phyloP scores from a whole-genome alignment of 768 basidiomycete species.

The Porphyrellus cyaneotinctus region DNA sequence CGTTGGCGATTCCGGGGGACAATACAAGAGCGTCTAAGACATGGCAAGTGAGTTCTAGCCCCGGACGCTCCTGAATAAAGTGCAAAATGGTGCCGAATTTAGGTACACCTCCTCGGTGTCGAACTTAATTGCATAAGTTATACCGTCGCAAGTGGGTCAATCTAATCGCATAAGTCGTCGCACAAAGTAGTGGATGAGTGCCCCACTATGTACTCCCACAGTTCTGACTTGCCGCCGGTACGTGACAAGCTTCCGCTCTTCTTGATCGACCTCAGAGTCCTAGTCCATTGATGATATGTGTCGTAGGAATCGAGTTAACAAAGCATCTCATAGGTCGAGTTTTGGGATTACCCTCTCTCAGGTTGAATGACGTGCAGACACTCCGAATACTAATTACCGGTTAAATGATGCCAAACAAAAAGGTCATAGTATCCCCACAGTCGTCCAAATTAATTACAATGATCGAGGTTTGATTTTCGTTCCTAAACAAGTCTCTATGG shows the following conservation, averaged over 20 bases:
- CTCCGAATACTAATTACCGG: neutral
- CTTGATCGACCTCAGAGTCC: neutral
- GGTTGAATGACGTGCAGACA: neutral
- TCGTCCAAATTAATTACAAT: conserved; percentile 4
- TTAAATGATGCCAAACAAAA: neutral
- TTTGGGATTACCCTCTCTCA: no score
- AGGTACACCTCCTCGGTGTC: neutral
- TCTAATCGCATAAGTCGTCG: no score
- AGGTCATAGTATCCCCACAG: neutral
- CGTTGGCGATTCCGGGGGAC: neutral
- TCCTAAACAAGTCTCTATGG: conserved; percentile 6
- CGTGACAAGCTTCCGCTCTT: neutral
- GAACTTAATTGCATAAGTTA: neutral
- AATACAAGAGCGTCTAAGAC: neutral
- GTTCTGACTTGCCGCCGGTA: neutral
- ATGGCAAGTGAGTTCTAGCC: neutral
- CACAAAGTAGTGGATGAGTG: neutral
- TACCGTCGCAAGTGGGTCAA: neutral
- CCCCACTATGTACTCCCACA: neutral
- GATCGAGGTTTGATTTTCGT: conserved; percentile 16
- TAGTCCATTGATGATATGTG: neutral
- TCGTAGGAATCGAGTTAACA: no score
- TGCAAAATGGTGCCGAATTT: neutral
- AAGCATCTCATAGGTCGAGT: no score
- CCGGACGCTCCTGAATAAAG: neutral